Evolutionary conservation across 805 yeast genomes (phyloP).

Genomic region (Tetrapisispora namnaoensis): DNA sequence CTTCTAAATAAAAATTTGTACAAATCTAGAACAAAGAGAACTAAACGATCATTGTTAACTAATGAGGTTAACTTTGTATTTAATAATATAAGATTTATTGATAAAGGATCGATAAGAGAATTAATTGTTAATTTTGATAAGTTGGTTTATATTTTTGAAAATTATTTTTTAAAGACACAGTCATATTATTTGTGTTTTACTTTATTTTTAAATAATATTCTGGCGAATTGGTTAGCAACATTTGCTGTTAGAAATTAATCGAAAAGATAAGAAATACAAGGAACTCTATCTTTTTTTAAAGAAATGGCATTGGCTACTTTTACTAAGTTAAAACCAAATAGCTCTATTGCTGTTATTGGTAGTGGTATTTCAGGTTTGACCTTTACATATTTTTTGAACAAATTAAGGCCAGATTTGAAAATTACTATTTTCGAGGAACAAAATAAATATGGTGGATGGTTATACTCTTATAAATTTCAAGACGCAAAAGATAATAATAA

Average conservation of each 20-base stretch:
- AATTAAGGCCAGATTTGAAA: conserved; percentile 66
- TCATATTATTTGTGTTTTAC: too few relatives aligned
- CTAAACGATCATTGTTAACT: too few relatives aligned
- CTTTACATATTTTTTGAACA: conserved; percentile 55
- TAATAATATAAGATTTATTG: too few relatives aligned
- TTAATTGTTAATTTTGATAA: too few relatives aligned
- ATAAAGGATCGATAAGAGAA: too few relatives aligned
- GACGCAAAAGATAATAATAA: conserved; percentile 20
- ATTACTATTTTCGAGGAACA: conserved; percentile 54
- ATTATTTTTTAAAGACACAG: too few relatives aligned
- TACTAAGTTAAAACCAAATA: conserved; percentile 1
- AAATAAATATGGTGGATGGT: conserved; percentile 68
- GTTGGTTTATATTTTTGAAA: too few relatives aligned
- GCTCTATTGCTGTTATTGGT: conserved; percentile 59
- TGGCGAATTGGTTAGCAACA: not conserved
- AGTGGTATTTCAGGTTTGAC: conserved; percentile 83
- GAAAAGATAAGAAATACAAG: too few relatives aligned
- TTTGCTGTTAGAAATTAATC: not conserved
- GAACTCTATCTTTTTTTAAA: not conserved
- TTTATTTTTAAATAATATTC: too few relatives aligned
- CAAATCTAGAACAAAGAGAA: too few relatives aligned
- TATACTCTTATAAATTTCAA: conserved; percentile 41
- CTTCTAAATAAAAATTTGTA: too few relatives aligned
- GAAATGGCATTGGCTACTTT: not conserved
- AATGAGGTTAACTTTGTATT: too few relatives aligned